These are phyloP conservation scores for Podaxis sp. DNA, from an alignment of 768 basidiomycete genomes.

Conservation along the genomic window DNA sequence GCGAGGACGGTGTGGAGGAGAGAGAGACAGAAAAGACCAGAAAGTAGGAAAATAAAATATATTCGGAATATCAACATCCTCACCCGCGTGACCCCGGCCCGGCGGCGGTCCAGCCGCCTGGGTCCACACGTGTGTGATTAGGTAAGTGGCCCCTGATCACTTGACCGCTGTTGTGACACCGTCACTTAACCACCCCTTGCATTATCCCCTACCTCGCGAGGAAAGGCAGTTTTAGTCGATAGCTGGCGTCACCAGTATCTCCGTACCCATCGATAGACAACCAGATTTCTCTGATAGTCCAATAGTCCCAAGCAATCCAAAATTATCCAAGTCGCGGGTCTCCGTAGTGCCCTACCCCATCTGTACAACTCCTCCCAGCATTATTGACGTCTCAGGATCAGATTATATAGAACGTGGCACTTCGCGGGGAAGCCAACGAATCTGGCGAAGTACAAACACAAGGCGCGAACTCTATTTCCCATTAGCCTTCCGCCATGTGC, in stretches of 20 bases:
- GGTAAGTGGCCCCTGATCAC: constrained; percentile 5
- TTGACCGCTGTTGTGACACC: constrained; percentile 11
- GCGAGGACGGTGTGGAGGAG: background rate
- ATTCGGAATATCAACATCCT: constrained; percentile 1
- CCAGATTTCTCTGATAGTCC: background rate
- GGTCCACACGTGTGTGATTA: constrained; percentile 15
- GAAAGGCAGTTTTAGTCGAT: background rate
- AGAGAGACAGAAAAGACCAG: background rate
- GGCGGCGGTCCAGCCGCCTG: constrained; percentile 16
- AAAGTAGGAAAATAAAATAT: constrained; percentile 11
- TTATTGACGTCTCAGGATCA: background rate
- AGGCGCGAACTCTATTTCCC: constrained; percentile 5
- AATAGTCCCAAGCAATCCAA: background rate
- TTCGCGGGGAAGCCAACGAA: constrained; percentile 7
- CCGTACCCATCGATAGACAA: background rate
- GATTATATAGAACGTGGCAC: constrained; percentile 1
- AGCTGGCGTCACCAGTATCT: background rate
- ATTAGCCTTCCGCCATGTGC: constrained; percentile 8
- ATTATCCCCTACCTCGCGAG: constrained; percentile 1
- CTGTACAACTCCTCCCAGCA: constrained; percentile 4
- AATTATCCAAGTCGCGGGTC: background rate
- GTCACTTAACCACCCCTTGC: constrained; percentile 1
- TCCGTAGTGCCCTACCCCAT: constrained; percentile 3
- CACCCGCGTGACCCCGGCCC: constrained; percentile 16
- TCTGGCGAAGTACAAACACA: constrained; percentile 5